phyloP scores from a whole-genome alignment of 148 eudicot genomes.

The Agrostemma githago region DNA sequence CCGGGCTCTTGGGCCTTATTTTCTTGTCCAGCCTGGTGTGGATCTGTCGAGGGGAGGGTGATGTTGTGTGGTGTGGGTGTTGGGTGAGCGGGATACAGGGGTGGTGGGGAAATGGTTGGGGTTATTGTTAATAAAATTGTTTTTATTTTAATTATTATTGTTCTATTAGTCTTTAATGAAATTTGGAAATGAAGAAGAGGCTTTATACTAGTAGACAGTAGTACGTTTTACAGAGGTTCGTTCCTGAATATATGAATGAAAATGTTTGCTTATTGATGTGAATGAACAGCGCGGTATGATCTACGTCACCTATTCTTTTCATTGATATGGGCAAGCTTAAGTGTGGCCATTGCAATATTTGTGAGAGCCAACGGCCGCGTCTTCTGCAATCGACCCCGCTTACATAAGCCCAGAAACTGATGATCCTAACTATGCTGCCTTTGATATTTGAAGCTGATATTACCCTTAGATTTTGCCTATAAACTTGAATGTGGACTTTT shows the following conservation, averaged over 20 bases:
- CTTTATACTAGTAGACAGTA: too few relatives aligned
- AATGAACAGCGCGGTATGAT: conserved; percentile 44
- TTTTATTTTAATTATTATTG: too few relatives aligned
- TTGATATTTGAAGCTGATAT: not conserved
- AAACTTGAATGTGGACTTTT: not conserved
- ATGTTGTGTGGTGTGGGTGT: too few relatives aligned
- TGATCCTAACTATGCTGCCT: conserved; percentile 14
- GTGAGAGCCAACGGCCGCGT: conserved; percentile 70
- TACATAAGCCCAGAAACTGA: conserved; percentile 56
- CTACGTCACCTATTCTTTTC: conserved; percentile 52
- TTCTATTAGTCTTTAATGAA: not conserved
- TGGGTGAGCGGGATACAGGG: too few relatives aligned
- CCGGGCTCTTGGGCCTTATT: too few relatives aligned
- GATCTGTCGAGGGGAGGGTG: too few relatives aligned
- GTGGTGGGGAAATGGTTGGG: not conserved
- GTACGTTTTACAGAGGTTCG: not conserved
- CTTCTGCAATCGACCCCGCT: conserved; percentile 89
- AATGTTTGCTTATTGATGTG: conserved; percentile 6
- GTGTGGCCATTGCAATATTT: conserved; percentile 48
- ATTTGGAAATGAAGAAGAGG: not conserved
- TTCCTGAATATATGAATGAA: not conserved
- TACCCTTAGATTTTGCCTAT: not conserved
- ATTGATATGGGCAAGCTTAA: conserved; percentile 64
- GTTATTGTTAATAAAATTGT: not conserved
- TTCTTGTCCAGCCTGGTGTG: too few relatives aligned